phyloP scores from a whole-genome alignment of 225 moss, liverwort and hornwort genomes.

The Lunularia cruciata region DNA sequence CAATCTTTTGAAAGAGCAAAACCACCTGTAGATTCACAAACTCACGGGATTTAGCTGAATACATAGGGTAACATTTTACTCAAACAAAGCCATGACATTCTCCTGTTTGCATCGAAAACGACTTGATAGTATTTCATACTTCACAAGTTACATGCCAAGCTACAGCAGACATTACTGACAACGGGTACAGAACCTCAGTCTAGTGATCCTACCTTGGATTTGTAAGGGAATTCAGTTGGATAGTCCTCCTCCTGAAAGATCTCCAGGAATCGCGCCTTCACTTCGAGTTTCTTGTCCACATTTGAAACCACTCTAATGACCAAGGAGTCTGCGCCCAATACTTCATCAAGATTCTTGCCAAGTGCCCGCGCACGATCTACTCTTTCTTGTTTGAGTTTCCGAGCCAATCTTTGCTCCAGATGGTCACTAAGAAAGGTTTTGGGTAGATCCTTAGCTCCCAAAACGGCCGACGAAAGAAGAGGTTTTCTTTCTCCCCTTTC shows the following conservation, averaged over 20 bases:
- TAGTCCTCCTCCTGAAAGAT: slow-evolving; percentile 98
- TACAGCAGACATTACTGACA: too few species aligned
- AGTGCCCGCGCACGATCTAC: slow-evolving; percentile 69
- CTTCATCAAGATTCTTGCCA: slow-evolving; percentile 73
- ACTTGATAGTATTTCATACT: too few species aligned
- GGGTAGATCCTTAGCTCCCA: slow-evolving; percentile 94
- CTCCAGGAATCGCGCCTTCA: slow-evolving; percentile 94
- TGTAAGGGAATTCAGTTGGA: slow-evolving; percentile 94
- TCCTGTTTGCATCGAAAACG: too few species aligned
- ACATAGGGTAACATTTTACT: background rate
- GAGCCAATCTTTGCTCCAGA: slow-evolving; percentile 84
- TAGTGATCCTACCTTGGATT: slow-evolving; percentile 66
- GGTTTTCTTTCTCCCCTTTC: slow-evolving; percentile 90
- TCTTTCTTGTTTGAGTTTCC: slow-evolving; percentile 85
- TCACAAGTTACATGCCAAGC: too few species aligned
- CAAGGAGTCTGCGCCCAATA: slow-evolving; percentile 82
- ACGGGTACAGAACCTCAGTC: too few species aligned
- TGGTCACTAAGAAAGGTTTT: slow-evolving; percentile 95
- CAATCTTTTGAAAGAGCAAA: slow-evolving; percentile 95
- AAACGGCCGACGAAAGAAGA: slow-evolving; percentile 83
- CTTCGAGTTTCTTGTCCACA: slow-evolving; percentile 97
- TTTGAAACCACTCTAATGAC: slow-evolving; percentile 95
- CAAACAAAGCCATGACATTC: too few species aligned
- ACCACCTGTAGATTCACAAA: slow-evolving; percentile 61
- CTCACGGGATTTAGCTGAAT: background rate